Evolutionary conservation across 2,329 filamentous ascomycete species (phyloP), one percentile per base, ranked within the genome.

Genomic region (Daldinia eschscholtzii): DNA sequence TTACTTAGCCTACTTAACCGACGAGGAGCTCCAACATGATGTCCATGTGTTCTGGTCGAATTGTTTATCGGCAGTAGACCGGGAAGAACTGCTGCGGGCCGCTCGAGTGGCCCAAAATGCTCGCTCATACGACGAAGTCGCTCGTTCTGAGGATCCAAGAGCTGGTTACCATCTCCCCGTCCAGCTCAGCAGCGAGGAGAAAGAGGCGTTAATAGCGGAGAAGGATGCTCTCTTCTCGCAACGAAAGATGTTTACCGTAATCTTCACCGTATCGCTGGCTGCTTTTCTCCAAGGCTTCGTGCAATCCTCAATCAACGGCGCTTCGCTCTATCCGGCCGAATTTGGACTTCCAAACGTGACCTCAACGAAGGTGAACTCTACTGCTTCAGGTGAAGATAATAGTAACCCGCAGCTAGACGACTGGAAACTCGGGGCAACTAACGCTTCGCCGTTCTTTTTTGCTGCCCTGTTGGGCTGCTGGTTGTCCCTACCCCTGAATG

Each of bases 231-330:
- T 81, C 0, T 81, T 83, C 42, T 81, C 80, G 9, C 78, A 83
- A 42, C 74, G 72, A 50, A 78, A 79, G 2, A 83, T 83, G 79
- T 65, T 76, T 15, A 74, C 79, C 10, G 81, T 84, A 58, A 79
- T 83, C 42, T 67, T 80, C 35, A 83, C 81, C 1, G 82, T 84
- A 12, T 83, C 81, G 2, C 75, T 83, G 2, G 82, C 82, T 0
- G 82, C 82, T 0, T 80, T 84, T 48, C 72, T 84, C 0, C 82
- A 84, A 70, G 82, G 82, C 10, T 82, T 82, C 42, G 81, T 84
- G 1, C 82, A 84, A 64, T 81, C 80, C 0, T 83, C 81, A 4
- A 79, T 83, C 67, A 83, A 83, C 65, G 80, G 80, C 10, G 80
- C 81, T 0, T 80, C 80, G 0, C 63, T 83, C 0, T 83, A 72